Evolutionary conservation across 73 alveolate species (phyloP).

Genomic region (Blepharisma japonicum): DNA sequence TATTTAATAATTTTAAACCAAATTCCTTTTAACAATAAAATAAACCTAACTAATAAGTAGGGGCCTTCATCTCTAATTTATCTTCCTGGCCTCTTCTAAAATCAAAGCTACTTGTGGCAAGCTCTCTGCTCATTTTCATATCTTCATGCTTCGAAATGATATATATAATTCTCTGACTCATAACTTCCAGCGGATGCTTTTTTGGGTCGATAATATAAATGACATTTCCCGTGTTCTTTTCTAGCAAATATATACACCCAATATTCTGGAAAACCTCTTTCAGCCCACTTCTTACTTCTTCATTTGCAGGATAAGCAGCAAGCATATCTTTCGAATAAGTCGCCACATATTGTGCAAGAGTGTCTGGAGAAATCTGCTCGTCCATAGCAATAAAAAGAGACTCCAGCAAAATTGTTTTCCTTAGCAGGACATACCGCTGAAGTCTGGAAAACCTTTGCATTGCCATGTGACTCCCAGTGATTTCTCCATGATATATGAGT

Average conservation of each 20-base stretch:
- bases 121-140: background rate
- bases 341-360: background rate
- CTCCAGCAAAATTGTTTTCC: background rate
- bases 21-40: background rate
- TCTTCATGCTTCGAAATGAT: conserved; percentile 17
- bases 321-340: background rate
- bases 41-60: background rate
- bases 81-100: conserved; percentile 22
- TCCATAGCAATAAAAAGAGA: conserved; percentile 3
- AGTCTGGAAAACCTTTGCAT: conserved; percentile 31
- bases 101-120: background rate
- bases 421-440: background rate
- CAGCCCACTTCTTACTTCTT: background rate
- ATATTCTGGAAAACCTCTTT: conserved; percentile 6
- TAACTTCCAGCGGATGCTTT: conserved; percentile 31
- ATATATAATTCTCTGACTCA: background rate
- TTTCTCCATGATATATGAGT: background rate
- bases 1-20: too few species aligned
- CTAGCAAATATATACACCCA: conserved; percentile 29
- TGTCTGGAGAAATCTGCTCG: conserved; percentile 4
- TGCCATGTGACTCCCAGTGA: background rate
- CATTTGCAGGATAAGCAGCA: conserved; percentile 11
- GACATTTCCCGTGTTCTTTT: background rate
- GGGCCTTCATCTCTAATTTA: background rate
- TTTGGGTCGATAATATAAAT: conserved; percentile 24